Evolutionary conservation across 2,329 filamentous ascomycete species (phyloP), one percentile per base, ranked within the genome.

Genomic region (Cordyceps farinosa): DNA sequence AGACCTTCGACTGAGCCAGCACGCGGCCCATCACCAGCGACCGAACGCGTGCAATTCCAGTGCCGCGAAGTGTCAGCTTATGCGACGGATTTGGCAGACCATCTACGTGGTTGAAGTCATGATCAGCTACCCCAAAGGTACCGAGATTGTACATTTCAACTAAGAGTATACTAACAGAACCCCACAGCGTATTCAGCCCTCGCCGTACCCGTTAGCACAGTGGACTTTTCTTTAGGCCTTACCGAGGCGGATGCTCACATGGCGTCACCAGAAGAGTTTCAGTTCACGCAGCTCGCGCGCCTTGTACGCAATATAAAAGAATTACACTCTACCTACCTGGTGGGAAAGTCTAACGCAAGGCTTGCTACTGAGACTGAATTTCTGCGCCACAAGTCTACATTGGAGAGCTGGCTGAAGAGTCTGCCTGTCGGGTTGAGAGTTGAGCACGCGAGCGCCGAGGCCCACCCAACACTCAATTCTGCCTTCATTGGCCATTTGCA

Each of bases 71-170:
- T 58, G 55, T 10, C 30, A 13, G 15, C 42, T 58, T 2, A 34
- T 22, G n/a, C 55, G 42, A 8, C 40, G 30, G 13, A 48, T 58
- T 36, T 58, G 55, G 55, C 55, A 58, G 42, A 58, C 55, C 7
- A 48, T 58, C 29, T 58, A 58, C 11, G 55, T 58, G 32, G 32
- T 58, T 36, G 55, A 58, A 29, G 55, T 58, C 15, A 58, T 58
- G 55, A 58, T 58, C 30, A 58, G 55, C 55, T 58, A 58, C 10
- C 55, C 55, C 3, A 47, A 58, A 15, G 55, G 55, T 58, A 58
- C 5, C 30, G 22, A 53, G 10, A 38, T 22, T 15, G 30, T 22
- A 36, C 5, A 11, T 48, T 8, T 34, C 22, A 22, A 22, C 1
- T 13, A 2, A 13, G 32, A 17, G 17, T 7, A 3, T 27, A 17